Percentiles rank a stretch among this genome's conserved stretches.
phyloP scores from a whole-genome alignment of 73 alveolate species.

The Tetrahymena malaccensis region DNA sequence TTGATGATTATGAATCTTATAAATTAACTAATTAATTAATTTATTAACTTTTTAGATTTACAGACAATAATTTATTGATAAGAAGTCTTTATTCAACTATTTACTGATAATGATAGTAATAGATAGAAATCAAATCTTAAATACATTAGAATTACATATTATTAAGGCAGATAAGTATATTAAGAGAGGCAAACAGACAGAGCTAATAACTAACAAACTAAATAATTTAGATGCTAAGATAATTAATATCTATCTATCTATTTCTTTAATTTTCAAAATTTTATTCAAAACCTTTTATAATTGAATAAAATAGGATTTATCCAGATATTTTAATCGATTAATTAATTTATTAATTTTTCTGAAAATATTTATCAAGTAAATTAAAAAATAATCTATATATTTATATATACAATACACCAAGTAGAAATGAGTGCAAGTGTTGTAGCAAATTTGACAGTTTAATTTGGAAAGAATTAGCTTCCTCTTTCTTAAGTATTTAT shows the following conservation, averaged over 20 bases:
- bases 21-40: too few relatives aligned
- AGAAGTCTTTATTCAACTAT: neutral
- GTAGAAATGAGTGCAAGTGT: neutral
- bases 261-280: neutral
- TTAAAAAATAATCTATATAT: neutral
- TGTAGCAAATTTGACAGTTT: neutral
- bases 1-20: too few relatives aligned
- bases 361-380: neutral
- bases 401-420: neutral
- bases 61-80: too few relatives aligned
- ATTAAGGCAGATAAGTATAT: neutral
- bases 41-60: too few relatives aligned
- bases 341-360: too few relatives aligned
- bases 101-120: neutral
- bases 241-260: neutral
- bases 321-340: neutral
- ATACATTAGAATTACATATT: neutral
- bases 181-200: neutral
- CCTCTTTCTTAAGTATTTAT: slow-evolving; percentile 18
- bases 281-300: neutral
- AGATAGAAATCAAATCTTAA: neutral
- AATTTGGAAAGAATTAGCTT: slow-evolving; percentile 2
- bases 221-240: neutral
- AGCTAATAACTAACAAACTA: too few relatives aligned
- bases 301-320: neutral